phyloP scores from a whole-genome alignment of 2,329 filamentous ascomycete genomes.

The Pseudogymnoascus sp. region DNA sequence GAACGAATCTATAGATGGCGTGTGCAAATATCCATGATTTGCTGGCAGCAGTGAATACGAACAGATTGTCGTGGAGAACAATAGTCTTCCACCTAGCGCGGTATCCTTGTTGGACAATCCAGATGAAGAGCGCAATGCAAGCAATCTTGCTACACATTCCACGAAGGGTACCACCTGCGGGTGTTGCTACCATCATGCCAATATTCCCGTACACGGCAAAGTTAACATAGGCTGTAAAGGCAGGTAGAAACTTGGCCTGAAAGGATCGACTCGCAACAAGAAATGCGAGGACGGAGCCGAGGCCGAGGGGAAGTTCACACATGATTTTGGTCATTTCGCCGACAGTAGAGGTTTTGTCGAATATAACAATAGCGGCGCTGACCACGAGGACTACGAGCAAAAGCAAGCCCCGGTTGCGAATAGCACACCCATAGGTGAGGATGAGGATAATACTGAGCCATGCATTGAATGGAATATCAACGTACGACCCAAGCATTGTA shows the following conservation, averaged over 20 bases:
- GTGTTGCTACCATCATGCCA: conserved; percentile 21
- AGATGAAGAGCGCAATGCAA: conserved; percentile 16
- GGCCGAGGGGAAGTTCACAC: conserved; percentile 15
- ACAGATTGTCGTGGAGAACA: conserved; percentile 18
- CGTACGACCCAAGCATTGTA: conserved; percentile 16
- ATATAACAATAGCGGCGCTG: conserved; percentile 15
- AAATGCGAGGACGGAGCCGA: conserved; percentile 17
- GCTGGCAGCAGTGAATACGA: conserved; percentile 24
- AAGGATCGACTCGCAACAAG: conserved; percentile 18
- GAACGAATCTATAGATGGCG: conserved; percentile 23
- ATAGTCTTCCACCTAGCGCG: conserved; percentile 21
- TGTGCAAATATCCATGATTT: conserved; percentile 25
- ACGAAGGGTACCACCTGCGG: conserved; percentile 20
- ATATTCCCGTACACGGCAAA: conserved; percentile 23
- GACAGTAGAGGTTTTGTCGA: conserved; percentile 17
- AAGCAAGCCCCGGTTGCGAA: conserved; percentile 18
- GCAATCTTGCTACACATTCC: conserved; percentile 20
- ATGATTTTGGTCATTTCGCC: conserved; percentile 18
- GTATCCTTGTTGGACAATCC: conserved; percentile 16
- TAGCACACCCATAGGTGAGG: conserved; percentile 20
- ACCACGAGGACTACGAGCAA: conserved; percentile 13
- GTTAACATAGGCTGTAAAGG: conserved; percentile 22
- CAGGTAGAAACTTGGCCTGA: conserved; percentile 19
- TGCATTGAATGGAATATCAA: conserved; percentile 22
- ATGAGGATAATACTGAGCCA: conserved; percentile 21